A percentile compares a stretch with the other conserved stretches of the same genome.
Evolutionary conservation across 257 asterid genomes (phyloP).

Genomic region (Solanum sejunctum): DNA sequence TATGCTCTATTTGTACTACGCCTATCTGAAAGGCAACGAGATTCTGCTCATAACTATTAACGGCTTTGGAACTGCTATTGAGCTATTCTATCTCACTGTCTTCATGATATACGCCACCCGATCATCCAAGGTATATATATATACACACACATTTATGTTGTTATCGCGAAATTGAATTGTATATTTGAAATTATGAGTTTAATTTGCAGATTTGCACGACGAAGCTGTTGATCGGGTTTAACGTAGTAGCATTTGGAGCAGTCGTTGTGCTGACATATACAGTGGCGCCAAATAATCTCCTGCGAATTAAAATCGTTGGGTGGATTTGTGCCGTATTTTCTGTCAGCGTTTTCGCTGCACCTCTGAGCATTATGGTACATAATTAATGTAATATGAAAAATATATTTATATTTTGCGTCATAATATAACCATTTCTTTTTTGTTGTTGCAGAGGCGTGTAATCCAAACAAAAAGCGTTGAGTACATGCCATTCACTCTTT

Average conservation of each 20-base stretch:
- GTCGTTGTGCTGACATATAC: slow-evolving; percentile 18
- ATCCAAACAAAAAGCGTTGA: slow-evolving; percentile 66
- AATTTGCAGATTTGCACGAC: slow-evolving; percentile 35
- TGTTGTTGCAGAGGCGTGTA: slow-evolving; percentile 28
- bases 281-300: slow-evolving; percentile 4
- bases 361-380: slow-evolving; percentile 70
- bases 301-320: slow-evolving; percentile 38
- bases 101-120: slow-evolving; percentile 52
- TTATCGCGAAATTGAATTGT: neutral
- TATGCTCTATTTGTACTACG: slow-evolving; percentile 64
- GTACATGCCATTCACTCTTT: slow-evolving; percentile 65
- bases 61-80: slow-evolving; percentile 26
- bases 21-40: slow-evolving; percentile 32
- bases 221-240: slow-evolving; percentile 34
- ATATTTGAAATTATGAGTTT: neutral
- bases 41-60: slow-evolving; percentile 48
- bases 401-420: neutral
- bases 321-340: slow-evolving; percentile 82
- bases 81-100: slow-evolving; percentile 27
- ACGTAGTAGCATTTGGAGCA: slow-evolving; percentile 19
- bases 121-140: slow-evolving; percentile 29
- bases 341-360: slow-evolving; percentile 59
- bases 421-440: neutral
- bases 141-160: too few relatives aligned
- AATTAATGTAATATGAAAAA: too few relatives aligned